Base-by-base conservation (phyloP, 345 rosid genomes). In the Turnera subulata region DNA sequence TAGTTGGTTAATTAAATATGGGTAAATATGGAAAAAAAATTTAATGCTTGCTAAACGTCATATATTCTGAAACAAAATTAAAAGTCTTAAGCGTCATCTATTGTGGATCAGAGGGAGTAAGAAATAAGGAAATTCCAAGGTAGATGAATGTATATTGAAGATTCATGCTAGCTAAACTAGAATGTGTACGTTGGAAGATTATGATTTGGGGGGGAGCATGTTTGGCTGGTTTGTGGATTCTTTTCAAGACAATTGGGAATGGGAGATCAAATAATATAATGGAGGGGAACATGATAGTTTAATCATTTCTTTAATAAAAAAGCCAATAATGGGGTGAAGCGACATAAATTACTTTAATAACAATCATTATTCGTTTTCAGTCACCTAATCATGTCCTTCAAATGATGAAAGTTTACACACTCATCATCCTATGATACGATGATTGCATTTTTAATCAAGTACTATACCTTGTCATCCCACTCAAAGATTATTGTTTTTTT, bases 281-380 rank as follows among this genome's bases (percentile, higher is more conserved):
- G 22, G n/a, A n/a, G 8, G n/a, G 53, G 51, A 55, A 58, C 49
- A 62, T 55, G 47, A 53, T 23, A 43, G 33, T 62, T 63, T 62
- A 73, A 79, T 75, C 61, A 72, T 70, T 53, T 70, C n/a, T n/a
- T n/a, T n/a, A n/a, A n/a, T n/a, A 12, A 68, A 50, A 72, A 54
- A 45, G 38, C 33, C 12, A n/a, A 35, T 20, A 38, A 43, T 48
- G 19, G 37, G 38, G 15, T n/a, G 38, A 60, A 16, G 13, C 56
- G 21, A 11, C 22, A 22, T 0, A 9, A 14, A 40, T 7, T 14
- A 20, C 14, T 25, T 26, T 17, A 14, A 1, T 15, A 42, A 15
- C n/a, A 1, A 39, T 26, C 9, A 51, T 57, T 24, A 50, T 53
- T 40, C 33, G 18, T 35, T 17, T 50, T 51, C 46, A 21, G 52